These are phyloP conservation scores for Nakazawaea pomicola DNA, from an alignment of 805 yeast species.

Conservation along the genomic window DNA sequence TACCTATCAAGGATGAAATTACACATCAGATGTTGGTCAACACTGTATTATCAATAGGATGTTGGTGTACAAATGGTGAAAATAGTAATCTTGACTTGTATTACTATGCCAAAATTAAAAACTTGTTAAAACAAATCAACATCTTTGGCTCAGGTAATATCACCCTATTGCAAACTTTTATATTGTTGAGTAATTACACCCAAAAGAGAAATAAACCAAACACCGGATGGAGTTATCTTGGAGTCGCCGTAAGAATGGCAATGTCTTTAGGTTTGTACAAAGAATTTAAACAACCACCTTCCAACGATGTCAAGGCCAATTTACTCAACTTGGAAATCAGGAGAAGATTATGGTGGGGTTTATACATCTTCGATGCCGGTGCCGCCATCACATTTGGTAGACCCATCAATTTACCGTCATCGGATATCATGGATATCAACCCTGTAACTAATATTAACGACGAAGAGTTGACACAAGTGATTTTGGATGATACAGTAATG, in stretches of 20 bases:
- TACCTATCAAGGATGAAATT: conserved; percentile 36
- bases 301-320: conserved; percentile 23
- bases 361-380: conserved; percentile 59
- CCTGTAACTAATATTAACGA: conserved; percentile 49
- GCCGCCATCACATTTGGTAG: conserved; percentile 62
- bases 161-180: conserved; percentile 46
- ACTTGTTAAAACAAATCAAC: conserved; percentile 32
- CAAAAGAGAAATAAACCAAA: conserved; percentile 64
- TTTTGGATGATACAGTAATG: conserved; percentile 18
- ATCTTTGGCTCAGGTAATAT: conserved; percentile 59
- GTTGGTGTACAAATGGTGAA: conserved; percentile 62
- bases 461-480: conserved; percentile 25
- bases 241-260: conserved; percentile 64
- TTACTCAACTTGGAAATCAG: conserved; percentile 48
- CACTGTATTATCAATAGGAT: conserved; percentile 60
- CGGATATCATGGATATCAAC: conserved; percentile 41
- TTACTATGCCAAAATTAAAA: conserved; percentile 51
- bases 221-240: conserved; percentile 64
- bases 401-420: conserved; percentile 49
- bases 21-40: conserved; percentile 52
- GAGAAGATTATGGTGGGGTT: conserved; percentile 65
- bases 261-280: conserved; percentile 57
- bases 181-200: conserved; percentile 53
- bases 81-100: conserved; percentile 44
- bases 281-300: conserved; percentile 38